Conservation (phyloP, 1,284 basidiomycete species). For the Cryptococcus sp. region DNA sequence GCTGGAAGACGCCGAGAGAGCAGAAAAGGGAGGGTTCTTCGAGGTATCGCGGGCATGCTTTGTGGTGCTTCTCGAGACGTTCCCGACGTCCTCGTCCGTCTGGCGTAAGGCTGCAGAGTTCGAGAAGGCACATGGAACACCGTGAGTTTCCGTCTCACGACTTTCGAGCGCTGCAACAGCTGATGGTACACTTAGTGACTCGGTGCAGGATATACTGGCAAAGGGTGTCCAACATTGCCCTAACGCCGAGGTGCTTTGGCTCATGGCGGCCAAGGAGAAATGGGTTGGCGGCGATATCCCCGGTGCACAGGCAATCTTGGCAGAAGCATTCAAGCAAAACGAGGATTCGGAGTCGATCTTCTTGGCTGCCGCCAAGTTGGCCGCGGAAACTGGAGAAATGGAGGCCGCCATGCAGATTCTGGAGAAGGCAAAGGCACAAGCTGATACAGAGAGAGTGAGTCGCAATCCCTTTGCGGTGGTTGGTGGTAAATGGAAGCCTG, state of each 20-base stretch:
- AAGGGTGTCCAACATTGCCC: slow-evolving; percentile 87
- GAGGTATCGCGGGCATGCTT: slow-evolving; percentile 84
- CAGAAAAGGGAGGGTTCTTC: slow-evolving; percentile 71
- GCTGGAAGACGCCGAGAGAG: slow-evolving; percentile 85
- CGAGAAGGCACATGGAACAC: slow-evolving; percentile 84
- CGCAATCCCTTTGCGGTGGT: not conserved
- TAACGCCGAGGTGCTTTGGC: slow-evolving; percentile 92
- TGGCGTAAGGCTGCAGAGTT: slow-evolving; percentile 91
- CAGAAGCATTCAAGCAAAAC: slow-evolving; percentile 88
- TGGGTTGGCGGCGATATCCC: slow-evolving; percentile 86
- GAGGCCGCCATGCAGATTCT: slow-evolving; percentile 82
- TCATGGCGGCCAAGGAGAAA: slow-evolving; percentile 95
- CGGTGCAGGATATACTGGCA: slow-evolving; percentile 77
- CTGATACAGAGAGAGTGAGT: slow-evolving; percentile 83
- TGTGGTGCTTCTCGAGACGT: slow-evolving; percentile 88
- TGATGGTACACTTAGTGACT: slow-evolving; percentile 58
- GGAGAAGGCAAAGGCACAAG: slow-evolving; percentile 82
- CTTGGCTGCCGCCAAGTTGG: slow-evolving; percentile 94
- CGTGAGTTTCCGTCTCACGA: slow-evolving; percentile 53
- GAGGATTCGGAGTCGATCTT: slow-evolving; percentile 96
- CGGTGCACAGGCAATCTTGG: slow-evolving; percentile 81
- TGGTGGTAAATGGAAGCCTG: not conserved
- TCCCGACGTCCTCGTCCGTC: slow-evolving; percentile 75
- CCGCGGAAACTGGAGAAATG: slow-evolving; percentile 88
- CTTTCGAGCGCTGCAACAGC: not conserved